Evolutionary conservation across 371 early-diverging fungal genomes (phyloP), one percentile per base, ranked within the genome.

Genomic region (Nematocida major): DNA sequence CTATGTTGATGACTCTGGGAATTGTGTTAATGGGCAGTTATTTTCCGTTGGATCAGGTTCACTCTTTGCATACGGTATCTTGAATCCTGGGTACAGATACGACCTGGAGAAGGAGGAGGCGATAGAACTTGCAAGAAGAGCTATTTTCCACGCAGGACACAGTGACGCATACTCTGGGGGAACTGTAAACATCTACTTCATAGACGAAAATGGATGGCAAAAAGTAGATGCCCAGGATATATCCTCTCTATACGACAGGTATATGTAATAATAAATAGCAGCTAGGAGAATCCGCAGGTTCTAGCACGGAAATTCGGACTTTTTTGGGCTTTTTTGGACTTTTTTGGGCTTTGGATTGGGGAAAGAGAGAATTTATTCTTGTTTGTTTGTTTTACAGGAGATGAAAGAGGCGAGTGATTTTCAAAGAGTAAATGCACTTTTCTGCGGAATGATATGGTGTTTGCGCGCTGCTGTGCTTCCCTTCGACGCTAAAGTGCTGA

Each of bases 161-260:
- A 89, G 98, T 79, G 99, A 99, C 88, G 95, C 96, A 45, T 93
- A 87, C 85, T 93, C 94, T 73, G 99, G 99, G 85, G 98, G 98
- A 68, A 87, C 88, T 28, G 89, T 96, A 39, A 94, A 92, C 81
- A 42, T 84, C 9, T 86, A 84, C 78, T 83, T 81, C 67, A 86
- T 86, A 78, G 77, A 84, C 66, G 53, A 81, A 39, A 49, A 80
- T 36, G 86, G 86, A 7, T 82, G 83, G 84, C 50, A 39, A 13
- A 81, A 84, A 38, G 76, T 86, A 26, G 86, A 83, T 5, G 47
- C 66, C 15, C 82, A 80, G 78, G 85, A 86, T 79, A 63, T 84
- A 36, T 61, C 80, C 34, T 78, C 57, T 15, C 67, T 84, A 32
- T 79, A 80, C 42, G 67, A 84, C 20, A 80, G 68, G 53, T 66